Base-by-base conservation (phyloP, 495 filamentous ascomycete genomes). In the Viridothelium virens region DNA sequence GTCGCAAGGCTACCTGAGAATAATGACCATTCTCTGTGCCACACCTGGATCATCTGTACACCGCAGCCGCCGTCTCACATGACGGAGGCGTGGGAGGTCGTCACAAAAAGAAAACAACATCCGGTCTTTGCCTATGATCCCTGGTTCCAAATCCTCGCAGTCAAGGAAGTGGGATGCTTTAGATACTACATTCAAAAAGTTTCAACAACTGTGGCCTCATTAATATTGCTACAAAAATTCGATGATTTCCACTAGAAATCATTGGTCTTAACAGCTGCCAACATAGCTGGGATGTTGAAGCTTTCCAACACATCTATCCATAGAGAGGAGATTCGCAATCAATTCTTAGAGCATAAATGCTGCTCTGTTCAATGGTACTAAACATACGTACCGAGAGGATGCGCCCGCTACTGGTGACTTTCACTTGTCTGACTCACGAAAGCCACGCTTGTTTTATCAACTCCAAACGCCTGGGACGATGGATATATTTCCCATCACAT, bases 401-500 rank as follows among this genome's bases (percentile, higher is more conserved):
- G 25, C 25, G 25, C 25, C 25, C 25, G 25, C 25, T 25, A 25
- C 25, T 25, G 25, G 25, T 25, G 25, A 25, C 25, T 25, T 25
- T 25, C 25, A 25, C 25, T 25, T 25, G 25, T 25, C 25, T 25
- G 25, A 25, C 25, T 25, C 25, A 25, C 25, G 25, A 25, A 25
- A 25, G 25, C 25, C 25, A 25, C 25, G 25, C 25, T 14, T 18
- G n/a, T 18, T 53, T 53, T 18, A 5, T 18, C n/a, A 14, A 16
- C 5, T 53, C 5, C 16, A 18, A 36, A 59, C 53, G 53, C 53
- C 53, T 59, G 10, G n/a, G 5, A 16, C 9, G 48, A 25, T 25
- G 48, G 5, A 53, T 53, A 6, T 33, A 62, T 62, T 4, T 33
- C 14, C 6, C 34, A 41, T 63, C 61, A 87, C 74, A 87, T 77